phyloP scores from a whole-genome alignment of 306 rosid species.

The Gleditsia sinensis region DNA sequence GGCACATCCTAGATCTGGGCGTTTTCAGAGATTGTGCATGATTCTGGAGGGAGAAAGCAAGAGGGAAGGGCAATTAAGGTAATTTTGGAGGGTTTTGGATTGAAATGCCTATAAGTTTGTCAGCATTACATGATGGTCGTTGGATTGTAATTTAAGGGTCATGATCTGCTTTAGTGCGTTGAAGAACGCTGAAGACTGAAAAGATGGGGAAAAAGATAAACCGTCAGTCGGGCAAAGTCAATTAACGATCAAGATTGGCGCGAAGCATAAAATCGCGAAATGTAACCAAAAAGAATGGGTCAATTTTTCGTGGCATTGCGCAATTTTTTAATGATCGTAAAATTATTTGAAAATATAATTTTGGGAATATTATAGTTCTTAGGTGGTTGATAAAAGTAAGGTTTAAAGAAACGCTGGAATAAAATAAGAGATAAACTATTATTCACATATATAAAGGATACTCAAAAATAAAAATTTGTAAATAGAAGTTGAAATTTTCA shows the following conservation, averaged over 20 bases:
- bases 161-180: not conserved
- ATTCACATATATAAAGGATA: too few relatives aligned
- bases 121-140: not conserved
- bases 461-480: too few relatives aligned
- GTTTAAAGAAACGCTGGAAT: too few relatives aligned
- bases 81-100: not conserved
- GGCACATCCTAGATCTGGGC: not conserved
- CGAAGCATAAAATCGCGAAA: not conserved
- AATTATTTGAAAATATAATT: too few relatives aligned
- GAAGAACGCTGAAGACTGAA: not conserved
- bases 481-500: too few relatives aligned
- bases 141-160: not conserved
- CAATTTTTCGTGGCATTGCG: too few relatives aligned
- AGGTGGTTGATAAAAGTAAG: too few relatives aligned
- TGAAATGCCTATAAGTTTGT: not conserved
- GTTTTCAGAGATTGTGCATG: not conserved
- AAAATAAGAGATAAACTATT: too few relatives aligned
- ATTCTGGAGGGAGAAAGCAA: not conserved
- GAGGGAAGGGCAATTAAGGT: not conserved
- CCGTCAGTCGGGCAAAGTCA: not conserved
- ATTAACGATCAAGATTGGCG: not conserved
- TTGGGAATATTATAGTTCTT: too few relatives aligned
- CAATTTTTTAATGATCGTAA: too few relatives aligned
- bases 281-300: too few relatives aligned
- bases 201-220: not conserved